Base-by-base conservation (phyloP, 345 rosid species). In the Schrenkiella parvula region DNA sequence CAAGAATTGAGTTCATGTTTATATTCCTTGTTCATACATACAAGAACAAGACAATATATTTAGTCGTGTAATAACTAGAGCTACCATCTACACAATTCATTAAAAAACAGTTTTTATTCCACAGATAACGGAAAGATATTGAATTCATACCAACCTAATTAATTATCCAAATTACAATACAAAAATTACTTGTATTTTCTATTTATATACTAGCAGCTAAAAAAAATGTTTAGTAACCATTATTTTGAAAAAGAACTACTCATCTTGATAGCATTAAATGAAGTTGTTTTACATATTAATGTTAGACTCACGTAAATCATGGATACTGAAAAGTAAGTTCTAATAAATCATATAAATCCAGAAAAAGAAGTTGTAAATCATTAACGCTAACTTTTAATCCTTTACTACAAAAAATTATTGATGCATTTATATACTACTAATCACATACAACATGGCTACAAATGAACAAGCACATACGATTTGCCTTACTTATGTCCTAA, bases 71-170 rank as follows among this genome's bases (percentile, higher is more conserved):
- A 71, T 2, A 22, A 6, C 21, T 25, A 59, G 61, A 39, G 53
- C 35, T 53, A 22, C 38, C 70, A 72, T 72, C 28, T 72, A 72
- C 62, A 58, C 38, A 23, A n/a, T 12, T 9, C 4, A 13, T 32
- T 6, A 22, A 44, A 58, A 44, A 19, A 19, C 26, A 47, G 4
- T 10, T 28, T 26, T 6, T 42, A 42, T 14, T 68, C 64, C 54
- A 55, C 14, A 68, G 4, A 39, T 32, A 56, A 18, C 18, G 3
- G 32, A 11, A 22, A n/a, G 53, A 34, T 44, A 10, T 9, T 21
- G n/a, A 23, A 31, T 22, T 69, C 55, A 21, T 56, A 56, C 73
- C 18, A 43, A 31, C 44, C 32, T 35, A 42, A 22, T 13, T 35
- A 42, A 22, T 13, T 9, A 32, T 10, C 66, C 55, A 57, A 69